Base-by-base conservation (phyloP, 116 monocot genomes). In the Phalaenopsis hybrid region DNA sequence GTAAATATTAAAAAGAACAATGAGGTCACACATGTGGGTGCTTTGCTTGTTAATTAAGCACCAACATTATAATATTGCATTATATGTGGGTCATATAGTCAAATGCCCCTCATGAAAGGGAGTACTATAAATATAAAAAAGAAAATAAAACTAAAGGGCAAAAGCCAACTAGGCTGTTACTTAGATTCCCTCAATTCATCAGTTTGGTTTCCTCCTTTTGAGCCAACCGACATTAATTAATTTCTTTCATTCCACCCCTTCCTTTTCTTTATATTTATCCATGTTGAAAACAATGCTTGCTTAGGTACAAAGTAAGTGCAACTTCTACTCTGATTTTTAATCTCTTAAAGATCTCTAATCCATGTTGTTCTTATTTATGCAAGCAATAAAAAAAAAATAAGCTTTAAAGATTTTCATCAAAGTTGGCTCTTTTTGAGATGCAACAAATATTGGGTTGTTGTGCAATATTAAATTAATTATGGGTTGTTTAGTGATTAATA, bases 251-350 rank as follows among this genome's bases (percentile, higher is more conserved):
- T 55, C 16, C 16, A 55, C 15, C 55, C 13, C 55, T 16, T 15
- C 16, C 4, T 15, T 55, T 55, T 55, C 0, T 55, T 55, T 17
- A 51, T 4, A 41, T 41, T 48, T 48, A 28, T 8, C 2, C 11
- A 21, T 67, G 23, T 23, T 23, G 28, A n/a, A 67, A 23, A 1
- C 25, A 23, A 25, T 67, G 67, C 23, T 67, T 67, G 67, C 67
- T 67, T 67, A 67, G 67, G 67, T 67, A 28, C 67, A 67, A 67
- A 67, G 28, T n/a, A 67, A 67, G 67, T 67, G 67, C 67, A 67
- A 67, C 21, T 6, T 67, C 67, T 23, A 67, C 28, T 28, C 28
- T 61, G 16, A 61, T n/a, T n/a, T 48, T 48, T 48, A 37, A 37
- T 37, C 3, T 37, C 37, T 8, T 6, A 8, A 48, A 48, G 2